Base-by-base conservation (phyloP, 371 early-diverging fungal species). In the Rhizopus stolonifer region DNA sequence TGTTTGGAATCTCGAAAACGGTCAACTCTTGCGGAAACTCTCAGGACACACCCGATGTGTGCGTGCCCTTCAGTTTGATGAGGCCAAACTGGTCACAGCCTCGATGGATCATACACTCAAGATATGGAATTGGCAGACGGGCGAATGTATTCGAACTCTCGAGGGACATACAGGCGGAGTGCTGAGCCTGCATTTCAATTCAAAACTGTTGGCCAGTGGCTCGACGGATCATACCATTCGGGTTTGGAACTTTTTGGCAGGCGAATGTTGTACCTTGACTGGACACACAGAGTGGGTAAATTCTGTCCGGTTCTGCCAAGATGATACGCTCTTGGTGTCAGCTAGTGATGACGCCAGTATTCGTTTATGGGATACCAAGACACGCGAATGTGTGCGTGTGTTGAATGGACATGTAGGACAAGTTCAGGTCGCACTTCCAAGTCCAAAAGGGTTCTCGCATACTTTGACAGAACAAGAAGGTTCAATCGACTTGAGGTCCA, bases 81-180 rank as follows among this genome's bases (percentile, higher is more conserved):
- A 87, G 29, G 82, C 83, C 60, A 91, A 88, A 64, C 72, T 93
- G 23, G 86, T 94, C 15, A 87, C 92, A 4, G 93, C 90, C 6
- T 90, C 94, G 10, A 86, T 91, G 71, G 99, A 99, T 61, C 82
- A 90, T 19, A 96, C 96, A 0, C 82, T 99, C 15, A 81, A 91
- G 58, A 89, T 99, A 44, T 99, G 99, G 99, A 92, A 96, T 72
- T 91, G 93, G 67, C 89, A 91, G 43, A 89, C 88, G 4, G 98
- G 95, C 23, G 70, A 86, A 34, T 89, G 91, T 54, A 83, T 98
- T 36, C 88, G 94, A 22, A 90, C 88, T 0, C 68, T 98, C 43
- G 86, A 82, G 42, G 89, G 88, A 23, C 88, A 87, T 53, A 94
- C 96, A 23, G 83, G 81, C 50, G 95, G 95, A 19, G 90, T 98